phyloP scores from a whole-genome alignment of 1,284 basidiomycete species.

The Irpex rosettiformis region DNA sequence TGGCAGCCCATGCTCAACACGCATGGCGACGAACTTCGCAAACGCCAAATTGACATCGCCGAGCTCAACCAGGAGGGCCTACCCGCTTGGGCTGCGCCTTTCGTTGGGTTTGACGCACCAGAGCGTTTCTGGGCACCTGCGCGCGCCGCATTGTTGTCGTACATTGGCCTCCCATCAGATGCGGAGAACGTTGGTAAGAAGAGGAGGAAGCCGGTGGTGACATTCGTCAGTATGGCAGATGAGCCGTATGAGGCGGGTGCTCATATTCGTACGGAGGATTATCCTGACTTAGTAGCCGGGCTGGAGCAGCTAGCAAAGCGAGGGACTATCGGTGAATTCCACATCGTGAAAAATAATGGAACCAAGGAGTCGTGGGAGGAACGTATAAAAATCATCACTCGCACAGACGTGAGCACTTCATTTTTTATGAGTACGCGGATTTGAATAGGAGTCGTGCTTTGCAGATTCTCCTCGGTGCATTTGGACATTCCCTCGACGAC shows the following conservation, averaged over 20 bases:
- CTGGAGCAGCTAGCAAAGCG: conserved; percentile 51
- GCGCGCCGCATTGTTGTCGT: conserved; percentile 24
- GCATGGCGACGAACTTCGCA: conserved; percentile 20
- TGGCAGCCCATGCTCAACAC: conserved; percentile 12
- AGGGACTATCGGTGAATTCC: conserved; percentile 58
- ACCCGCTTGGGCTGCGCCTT: conserved; percentile 52
- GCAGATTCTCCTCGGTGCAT: conserved; percentile 70
- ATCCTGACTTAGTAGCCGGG: conserved; percentile 46
- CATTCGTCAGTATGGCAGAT: conserved; percentile 70
- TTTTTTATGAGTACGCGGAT: neutral
- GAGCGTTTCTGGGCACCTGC: conserved; percentile 75
- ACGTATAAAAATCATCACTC: conserved; percentile 62
- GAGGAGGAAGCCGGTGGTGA: conserved; percentile 50
- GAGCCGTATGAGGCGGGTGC: conserved; percentile 41
- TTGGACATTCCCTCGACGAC: conserved; percentile 72
- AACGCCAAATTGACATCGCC: conserved; percentile 20
- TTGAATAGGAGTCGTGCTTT: neutral
- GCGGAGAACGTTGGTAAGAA: neutral
- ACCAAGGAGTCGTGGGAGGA: conserved; percentile 42
- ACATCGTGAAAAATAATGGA: conserved; percentile 57
- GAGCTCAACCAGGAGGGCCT: conserved; percentile 14
- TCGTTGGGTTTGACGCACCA: conserved; percentile 52
- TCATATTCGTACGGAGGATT: conserved; percentile 44
- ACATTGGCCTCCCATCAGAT: conserved; percentile 21
- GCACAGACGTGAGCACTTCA: conserved; percentile 59